Evolutionary conservation across 2,329 filamentous ascomycete species (phyloP).

Genomic region (Penicillium hesseltinei): DNA sequence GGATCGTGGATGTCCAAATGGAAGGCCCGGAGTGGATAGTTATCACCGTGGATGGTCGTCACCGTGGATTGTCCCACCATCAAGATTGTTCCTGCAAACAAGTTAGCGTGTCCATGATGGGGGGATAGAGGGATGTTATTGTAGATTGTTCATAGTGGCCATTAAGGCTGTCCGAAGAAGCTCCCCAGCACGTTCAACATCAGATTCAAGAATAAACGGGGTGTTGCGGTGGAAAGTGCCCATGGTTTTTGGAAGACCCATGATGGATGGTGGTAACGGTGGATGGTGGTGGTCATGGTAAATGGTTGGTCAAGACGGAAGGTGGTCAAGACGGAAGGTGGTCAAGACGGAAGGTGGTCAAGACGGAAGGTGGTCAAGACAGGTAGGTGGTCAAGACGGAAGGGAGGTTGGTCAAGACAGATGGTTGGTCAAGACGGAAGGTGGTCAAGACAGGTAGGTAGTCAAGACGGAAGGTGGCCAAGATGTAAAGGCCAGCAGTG

Average conservation of each 20-base stretch:
- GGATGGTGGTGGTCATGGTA: background rate
- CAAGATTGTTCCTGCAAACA: background rate
- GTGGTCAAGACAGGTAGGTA: background rate
- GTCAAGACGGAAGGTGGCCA: background rate
- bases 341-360: background rate
- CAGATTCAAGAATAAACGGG: background rate
- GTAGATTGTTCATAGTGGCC: background rate
- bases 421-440: background rate
- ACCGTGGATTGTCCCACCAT: background rate
- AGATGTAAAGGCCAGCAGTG: background rate
- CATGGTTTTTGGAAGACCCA: background rate
- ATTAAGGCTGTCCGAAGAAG: background rate
- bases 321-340: too few species aligned
- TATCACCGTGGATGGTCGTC: background rate
- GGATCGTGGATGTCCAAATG: background rate
- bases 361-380: too few species aligned
- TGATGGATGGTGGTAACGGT: background rate
- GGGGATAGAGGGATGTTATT: background rate
- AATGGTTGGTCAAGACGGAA: background rate
- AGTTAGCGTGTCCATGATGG: background rate
- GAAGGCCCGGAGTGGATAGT: background rate
- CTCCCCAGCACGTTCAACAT: background rate
- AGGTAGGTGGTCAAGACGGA: too few species aligned
- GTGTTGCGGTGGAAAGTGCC: background rate
- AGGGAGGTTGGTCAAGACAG: too few species aligned